These are phyloP conservation scores for Penicillium cinerascens DNA, from an alignment of 495 filamentous ascomycete genomes.

Conservation along the genomic window DNA sequence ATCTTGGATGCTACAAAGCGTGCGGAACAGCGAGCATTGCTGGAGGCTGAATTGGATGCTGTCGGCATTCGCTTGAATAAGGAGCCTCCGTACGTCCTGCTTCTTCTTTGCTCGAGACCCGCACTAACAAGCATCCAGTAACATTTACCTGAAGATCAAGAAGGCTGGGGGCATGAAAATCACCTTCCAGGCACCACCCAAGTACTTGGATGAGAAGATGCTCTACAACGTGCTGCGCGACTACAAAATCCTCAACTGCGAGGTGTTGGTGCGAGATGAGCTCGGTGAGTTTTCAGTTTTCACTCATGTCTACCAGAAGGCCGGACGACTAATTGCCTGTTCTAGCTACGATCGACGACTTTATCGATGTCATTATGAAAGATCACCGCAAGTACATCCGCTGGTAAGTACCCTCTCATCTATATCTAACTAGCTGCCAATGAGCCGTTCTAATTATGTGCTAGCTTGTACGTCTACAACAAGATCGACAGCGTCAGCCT, in stretches of 20 bases:
- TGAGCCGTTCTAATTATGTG: not conserved
- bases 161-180: conserved; percentile 99
- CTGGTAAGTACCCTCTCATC: conserved; percentile 41
- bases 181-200: conserved; percentile 86
- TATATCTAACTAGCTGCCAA: not conserved
- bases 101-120: not conserved
- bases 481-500: conserved; percentile 96
- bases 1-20: conserved; percentile 95
- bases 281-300: conserved; percentile 50
- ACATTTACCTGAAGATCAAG: conserved; percentile 98
- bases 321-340: not conserved
- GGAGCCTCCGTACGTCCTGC: conserved; percentile 70
- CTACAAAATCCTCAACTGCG: conserved; percentile 98
- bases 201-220: conserved; percentile 93
- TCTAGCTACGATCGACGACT: conserved; percentile 88
- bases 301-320: not conserved
- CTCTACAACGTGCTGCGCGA: conserved; percentile 93
- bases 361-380: conserved; percentile 99
- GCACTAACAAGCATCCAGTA: conserved; percentile 50
- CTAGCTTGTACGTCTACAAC: conserved; percentile 97
- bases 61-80: conserved; percentile 94
- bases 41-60: conserved; percentile 92
- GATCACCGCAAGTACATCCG: conserved; percentile 97
- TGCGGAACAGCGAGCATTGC: conserved; percentile 84
- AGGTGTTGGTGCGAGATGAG: conserved; percentile 92